Conservation (phyloP, 352 stramenopile genomes). For the Globisporangium rhizosaccharum region DNA sequence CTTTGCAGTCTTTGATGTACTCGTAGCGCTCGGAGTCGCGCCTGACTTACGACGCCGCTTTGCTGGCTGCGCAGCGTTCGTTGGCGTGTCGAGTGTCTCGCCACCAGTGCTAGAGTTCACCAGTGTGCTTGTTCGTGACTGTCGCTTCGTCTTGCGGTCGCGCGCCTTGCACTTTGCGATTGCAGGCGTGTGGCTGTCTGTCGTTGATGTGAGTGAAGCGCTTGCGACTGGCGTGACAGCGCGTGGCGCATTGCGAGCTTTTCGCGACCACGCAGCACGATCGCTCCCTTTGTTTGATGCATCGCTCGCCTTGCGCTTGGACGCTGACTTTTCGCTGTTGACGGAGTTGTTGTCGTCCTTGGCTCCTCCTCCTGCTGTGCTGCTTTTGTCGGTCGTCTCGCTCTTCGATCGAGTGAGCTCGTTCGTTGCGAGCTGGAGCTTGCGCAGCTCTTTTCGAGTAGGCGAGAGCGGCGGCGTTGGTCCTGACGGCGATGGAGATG, state of each 20-base stretch:
- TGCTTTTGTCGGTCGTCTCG: neutral
- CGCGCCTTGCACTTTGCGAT: too few relatives aligned
- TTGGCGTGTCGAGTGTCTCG: conserved; percentile 36
- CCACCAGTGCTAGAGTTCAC: conserved; percentile 24
- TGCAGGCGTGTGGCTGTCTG: neutral
- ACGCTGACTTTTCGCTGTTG: too few relatives aligned
- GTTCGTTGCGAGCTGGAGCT: conserved; percentile 15
- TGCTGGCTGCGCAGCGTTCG: conserved; percentile 26
- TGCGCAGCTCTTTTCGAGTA: conserved; percentile 24
- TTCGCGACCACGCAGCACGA: too few relatives aligned
- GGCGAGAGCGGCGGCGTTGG: conserved; percentile 10
- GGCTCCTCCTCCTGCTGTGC: too few relatives aligned
- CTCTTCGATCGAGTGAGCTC: neutral
- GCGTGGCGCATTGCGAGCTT: too few relatives aligned
- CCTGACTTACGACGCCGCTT: conserved; percentile 19
- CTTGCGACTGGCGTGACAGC: neutral
- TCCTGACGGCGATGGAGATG: conserved; percentile 9
- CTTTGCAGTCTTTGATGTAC: neutral
- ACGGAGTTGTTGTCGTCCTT: neutral
- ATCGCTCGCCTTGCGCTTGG: too few relatives aligned
- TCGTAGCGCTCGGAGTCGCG: neutral
- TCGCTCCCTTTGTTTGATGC: too few relatives aligned
- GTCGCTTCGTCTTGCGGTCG: conserved; percentile 24
- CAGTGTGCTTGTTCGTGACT: conserved; percentile 23
- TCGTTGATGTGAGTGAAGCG: neutral